phyloP scores from a whole-genome alignment of 108 stramenopile species.

The Discostella pseudostelligera region DNA sequence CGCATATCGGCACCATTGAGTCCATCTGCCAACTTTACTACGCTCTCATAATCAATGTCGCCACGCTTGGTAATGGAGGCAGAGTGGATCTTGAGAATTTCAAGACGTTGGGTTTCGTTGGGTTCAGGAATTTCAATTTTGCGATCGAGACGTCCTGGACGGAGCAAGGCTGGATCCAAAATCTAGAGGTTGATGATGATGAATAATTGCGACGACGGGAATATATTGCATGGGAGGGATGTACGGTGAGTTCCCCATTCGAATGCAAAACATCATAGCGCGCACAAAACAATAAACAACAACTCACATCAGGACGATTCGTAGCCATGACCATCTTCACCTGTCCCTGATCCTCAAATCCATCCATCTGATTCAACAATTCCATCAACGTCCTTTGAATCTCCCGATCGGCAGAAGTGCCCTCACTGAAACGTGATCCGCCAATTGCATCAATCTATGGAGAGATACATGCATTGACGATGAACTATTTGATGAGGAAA shows the following conservation, averaged over 20 bases:
- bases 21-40: constrained; percentile 97
- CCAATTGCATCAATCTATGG: constrained; percentile 96
- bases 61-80: constrained; percentile 91
- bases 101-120: constrained; percentile 94
- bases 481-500: no score
- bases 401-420: constrained; percentile 96
- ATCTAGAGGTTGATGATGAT: constrained; percentile 37
- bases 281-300: no score
- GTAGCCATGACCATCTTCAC: constrained; percentile 99
- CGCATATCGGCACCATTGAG: constrained; percentile 99
- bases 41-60: constrained; percentile 96
- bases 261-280: no score
- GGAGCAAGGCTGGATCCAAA: constrained; percentile 96
- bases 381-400: constrained; percentile 99
- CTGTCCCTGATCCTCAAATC: constrained; percentile 94
- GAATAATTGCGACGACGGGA: no score
- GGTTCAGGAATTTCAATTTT: constrained; percentile 99
- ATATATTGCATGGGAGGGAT: no score
- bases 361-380: constrained; percentile 98
- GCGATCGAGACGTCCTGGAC: constrained; percentile 98
- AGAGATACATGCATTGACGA: no score
- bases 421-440: constrained; percentile 94
- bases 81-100: constrained; percentile 98
- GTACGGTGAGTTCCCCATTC: no score
- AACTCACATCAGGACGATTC: constrained; percentile 89